Base-by-base conservation (phyloP, 305 asterid species). In the Solanum aculeatissimum region DNA sequence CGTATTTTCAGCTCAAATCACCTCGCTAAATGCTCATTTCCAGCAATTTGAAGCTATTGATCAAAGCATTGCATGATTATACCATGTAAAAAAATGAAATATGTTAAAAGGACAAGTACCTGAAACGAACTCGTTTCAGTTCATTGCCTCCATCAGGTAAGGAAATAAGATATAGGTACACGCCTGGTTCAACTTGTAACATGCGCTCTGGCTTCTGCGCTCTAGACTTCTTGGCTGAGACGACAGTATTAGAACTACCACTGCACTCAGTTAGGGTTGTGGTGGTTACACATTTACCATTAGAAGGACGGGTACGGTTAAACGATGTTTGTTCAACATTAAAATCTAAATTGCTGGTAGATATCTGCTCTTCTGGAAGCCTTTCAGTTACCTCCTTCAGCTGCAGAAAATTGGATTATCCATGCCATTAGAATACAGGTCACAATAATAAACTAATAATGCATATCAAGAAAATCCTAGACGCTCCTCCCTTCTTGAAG, bases 121-220 rank as follows among this genome's bases (percentile, higher is more conserved):
- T 96, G 94, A 96, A 96, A 84, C 98, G 97, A 88, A 96, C 96
- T 15, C 98, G 93, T 86, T 86, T 88, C 29, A 96, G 93, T 88
- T 96, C 98, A 84, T 94, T 96, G 74, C 85, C 88, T 62, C 97
- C 97, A 19, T 85, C 89, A 25, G 93, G 93, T 84, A 90, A 87
- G 82, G 93, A 83, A 83, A 83, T 62, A 32, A 96, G 91, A 69
- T 96, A 91, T 58, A 96, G 88, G 86, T 93, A 96, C 83, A 96
- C 97, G 19, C 99, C 99, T 32, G 92, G 92, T 87, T 93, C 97
- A 21, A 93, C 98, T 84, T 94, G 95, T 80, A 94, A 70, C 54
- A 89, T 89, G 55, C 88, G 83, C 87, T 94, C 98, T 2, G 90
- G 47, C 88, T 89, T 93, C 85, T 91, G 90, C 43, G 15, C 27